Percentiles rank a stretch among this genome's conserved stretches.
Conservation (phyloP, 352 stramenopile species). For the Globisporangium solare region DNA sequence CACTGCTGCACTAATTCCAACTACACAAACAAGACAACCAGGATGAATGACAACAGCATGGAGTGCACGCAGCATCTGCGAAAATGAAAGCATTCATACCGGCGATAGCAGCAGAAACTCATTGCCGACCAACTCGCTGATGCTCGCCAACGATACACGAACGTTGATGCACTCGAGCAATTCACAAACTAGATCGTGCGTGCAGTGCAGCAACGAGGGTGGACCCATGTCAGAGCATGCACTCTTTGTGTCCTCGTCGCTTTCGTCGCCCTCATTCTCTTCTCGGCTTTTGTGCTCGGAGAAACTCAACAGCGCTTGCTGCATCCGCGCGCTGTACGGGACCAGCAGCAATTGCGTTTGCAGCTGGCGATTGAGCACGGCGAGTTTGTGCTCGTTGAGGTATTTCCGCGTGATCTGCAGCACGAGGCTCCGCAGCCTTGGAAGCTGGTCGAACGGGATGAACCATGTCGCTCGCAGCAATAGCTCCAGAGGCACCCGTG, state of each 20-base stretch:
- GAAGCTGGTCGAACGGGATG: conserved; percentile 50
- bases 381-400: conserved; percentile 47
- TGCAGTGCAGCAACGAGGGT: conserved; percentile 7
- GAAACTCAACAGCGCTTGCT: conserved; percentile 36
- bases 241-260: neutral
- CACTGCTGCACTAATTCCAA: conserved; percentile 29
- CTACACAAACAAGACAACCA: conserved; percentile 15
- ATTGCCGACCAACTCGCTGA: neutral
- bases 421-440: conserved; percentile 34
- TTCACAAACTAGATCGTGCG: conserved; percentile 5
- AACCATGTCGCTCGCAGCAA: conserved; percentile 59
- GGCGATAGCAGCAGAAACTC: conserved; percentile 26
- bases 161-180: conserved; percentile 14
- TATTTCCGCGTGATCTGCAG: conserved; percentile 55
- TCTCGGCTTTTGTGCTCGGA: conserved; percentile 11
- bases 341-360: conserved; percentile 43
- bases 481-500: conserved; percentile 14
- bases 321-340: conserved; percentile 31
- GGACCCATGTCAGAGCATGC: neutral
- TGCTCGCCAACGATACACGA: neutral
- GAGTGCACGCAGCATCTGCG: too few relatives aligned
- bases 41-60: too few relatives aligned
- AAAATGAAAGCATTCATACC: conserved; percentile 19
- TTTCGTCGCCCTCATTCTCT: neutral
- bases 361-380: conserved; percentile 38